Percentiles rank a stretch among this genome's conserved stretches.
phyloP scores from a whole-genome alignment of 2,329 filamentous ascomycete species.

The Colletotrichum higginsianum region DNA sequence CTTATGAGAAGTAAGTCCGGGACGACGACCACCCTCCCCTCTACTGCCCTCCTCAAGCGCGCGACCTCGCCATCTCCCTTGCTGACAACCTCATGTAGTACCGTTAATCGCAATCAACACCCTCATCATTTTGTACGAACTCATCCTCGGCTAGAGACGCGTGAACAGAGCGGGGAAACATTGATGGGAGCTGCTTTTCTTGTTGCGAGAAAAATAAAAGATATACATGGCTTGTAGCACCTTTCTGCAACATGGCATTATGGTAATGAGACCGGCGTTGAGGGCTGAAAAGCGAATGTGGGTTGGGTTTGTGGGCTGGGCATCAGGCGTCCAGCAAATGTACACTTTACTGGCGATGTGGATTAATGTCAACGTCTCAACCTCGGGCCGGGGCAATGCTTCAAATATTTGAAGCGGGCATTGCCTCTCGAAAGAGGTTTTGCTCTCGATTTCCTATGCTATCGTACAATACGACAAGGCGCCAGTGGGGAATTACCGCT shows the following conservation, averaged over 20 bases:
- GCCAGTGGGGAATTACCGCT: slow-evolving; percentile 30
- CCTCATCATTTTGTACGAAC: slow-evolving; percentile 85
- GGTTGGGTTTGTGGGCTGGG: slow-evolving; percentile 21
- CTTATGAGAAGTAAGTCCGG: slow-evolving; percentile 84
- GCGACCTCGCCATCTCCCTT: background rate
- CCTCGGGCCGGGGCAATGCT: slow-evolving; percentile 4
- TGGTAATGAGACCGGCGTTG: slow-evolving; percentile 41
- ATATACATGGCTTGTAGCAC: slow-evolving; percentile 8
- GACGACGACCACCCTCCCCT: background rate
- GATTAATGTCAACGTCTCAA: slow-evolving; percentile 19
- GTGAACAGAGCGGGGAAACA: background rate
- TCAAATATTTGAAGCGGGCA: slow-evolving; percentile 8
- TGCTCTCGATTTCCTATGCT: slow-evolving; percentile 24
- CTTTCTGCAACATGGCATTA: slow-evolving; percentile 32
- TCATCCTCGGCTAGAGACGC: slow-evolving; percentile 74
- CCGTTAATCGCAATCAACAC: slow-evolving; percentile 88
- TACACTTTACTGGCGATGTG: background rate
- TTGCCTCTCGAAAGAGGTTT: slow-evolving; percentile 9
- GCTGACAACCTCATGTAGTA: slow-evolving; percentile 66
- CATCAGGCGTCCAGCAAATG: background rate
- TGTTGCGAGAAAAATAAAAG: slow-evolving; percentile 1
- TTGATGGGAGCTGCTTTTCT: background rate
- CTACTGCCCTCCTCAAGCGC: background rate
- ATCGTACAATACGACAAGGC: slow-evolving; percentile 32
- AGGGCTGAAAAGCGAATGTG: slow-evolving; percentile 3